Base-by-base conservation (phyloP, 1,284 basidiomycete genomes). In the Ustilago hordei region DNA sequence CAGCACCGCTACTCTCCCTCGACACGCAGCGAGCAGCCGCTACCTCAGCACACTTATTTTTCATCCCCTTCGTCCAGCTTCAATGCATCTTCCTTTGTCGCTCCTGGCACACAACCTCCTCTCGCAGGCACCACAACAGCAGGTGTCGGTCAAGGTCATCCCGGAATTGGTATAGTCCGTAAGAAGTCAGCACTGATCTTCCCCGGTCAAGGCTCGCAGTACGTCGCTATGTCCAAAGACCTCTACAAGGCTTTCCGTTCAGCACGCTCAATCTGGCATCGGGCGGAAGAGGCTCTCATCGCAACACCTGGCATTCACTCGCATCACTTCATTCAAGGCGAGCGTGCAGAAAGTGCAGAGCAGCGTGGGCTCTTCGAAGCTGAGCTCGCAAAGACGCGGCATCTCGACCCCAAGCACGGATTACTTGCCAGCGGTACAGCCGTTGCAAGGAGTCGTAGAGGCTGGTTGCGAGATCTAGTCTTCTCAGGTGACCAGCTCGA, bases 211-310 rank as follows among this genome's bases (percentile, higher is more conserved):
- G 84, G 84, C 7, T 84, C 82, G 1, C 83, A 84, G 64, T 85
- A 85, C 65, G 83, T 85, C 17, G 80, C 79, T 67, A 84, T 86
- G 84, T 79, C 81, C 12, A 75, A 77, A 23, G 84, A 86, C 39
- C 73, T 85, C 39, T 86, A 81, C 74, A 69, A 80, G 19, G 36
- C 69, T 11, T 86, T 80, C 58, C 68, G 76, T n/a, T 65, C 80
- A 6, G 83, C 84, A 4, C 68, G 84, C 2, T 69, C 69, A 13
- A 71, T 84, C 17, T 86, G 84, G 84, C 75, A 81, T 34, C 72
- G 79, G 53, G 83, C 84, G 2, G 84, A 86, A 55, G 78, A 82
- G 43, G 70, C 76, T n/a, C 75, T 86, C 19, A 75, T 80, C 43
- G 62, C 66, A 36, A 81, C 78, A 8, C 69, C 76, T 0, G 63